Evolutionary conservation across 371 early-diverging fungal species (phyloP).

Genomic region (Lichtheimia ramosa): DNA sequence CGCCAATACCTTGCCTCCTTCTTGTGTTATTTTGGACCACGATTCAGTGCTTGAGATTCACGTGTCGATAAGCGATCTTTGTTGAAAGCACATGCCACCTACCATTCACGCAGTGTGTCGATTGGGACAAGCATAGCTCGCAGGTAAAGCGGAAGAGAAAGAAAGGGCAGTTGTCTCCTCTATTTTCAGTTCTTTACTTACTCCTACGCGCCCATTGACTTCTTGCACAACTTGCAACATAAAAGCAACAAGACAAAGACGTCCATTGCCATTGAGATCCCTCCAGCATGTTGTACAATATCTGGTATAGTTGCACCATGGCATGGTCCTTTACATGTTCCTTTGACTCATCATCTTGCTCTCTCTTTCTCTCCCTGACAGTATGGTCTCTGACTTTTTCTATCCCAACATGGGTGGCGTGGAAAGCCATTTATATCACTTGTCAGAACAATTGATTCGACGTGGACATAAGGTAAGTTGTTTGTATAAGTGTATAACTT

Average conservation of each 20-base stretch:
- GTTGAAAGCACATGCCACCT: not conserved
- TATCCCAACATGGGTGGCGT: conserved; percentile 99
- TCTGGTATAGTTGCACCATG: conserved; percentile 37
- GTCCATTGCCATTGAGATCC: no score
- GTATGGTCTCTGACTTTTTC: conserved; percentile 97
- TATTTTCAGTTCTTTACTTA: no score
- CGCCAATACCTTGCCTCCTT: not conserved
- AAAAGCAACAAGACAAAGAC: no score
- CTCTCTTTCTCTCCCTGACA: conserved; percentile 12
- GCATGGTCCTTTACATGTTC: not conserved
- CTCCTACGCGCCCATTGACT: no score
- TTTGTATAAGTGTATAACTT: conserved; percentile 4
- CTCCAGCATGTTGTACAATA: conserved; percentile 49
- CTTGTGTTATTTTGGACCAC: conserved; percentile 4
- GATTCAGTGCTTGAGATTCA: conserved; percentile 3
- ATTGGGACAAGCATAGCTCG: no score
- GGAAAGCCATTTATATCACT: conserved; percentile 94
- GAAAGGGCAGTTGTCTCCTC: no score
- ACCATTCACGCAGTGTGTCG: not conserved
- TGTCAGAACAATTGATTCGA: conserved; percentile 87
- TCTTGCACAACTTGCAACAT: no score
- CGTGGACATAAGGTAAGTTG: conserved; percentile 90
- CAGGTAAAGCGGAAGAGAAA: no score
- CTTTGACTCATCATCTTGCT: not conserved
- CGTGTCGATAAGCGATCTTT: not conserved